Percentiles rank a stretch among this genome's conserved stretches.
These are phyloP conservation scores for Tylopilus rubrobrunneus DNA, from an alignment of 768 basidiomycete genomes.

Conservation along the genomic window DNA sequence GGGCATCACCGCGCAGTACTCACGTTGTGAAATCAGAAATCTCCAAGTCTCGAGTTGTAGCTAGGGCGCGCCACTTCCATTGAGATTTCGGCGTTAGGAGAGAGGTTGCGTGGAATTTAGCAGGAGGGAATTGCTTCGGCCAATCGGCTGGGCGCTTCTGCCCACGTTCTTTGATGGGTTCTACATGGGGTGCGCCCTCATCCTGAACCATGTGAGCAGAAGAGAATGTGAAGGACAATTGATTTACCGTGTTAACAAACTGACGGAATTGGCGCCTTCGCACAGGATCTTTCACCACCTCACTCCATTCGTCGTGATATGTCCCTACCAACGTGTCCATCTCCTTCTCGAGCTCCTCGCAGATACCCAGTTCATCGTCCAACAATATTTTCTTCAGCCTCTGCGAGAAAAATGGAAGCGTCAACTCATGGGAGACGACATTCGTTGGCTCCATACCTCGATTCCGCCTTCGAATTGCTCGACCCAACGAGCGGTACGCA, in stretches of 20 bases:
- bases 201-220: neutral
- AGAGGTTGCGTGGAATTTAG: conserved; percentile 39
- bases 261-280: conserved; percentile 52
- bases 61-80: conserved; percentile 58
- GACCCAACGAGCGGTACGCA: conserved; percentile 72
- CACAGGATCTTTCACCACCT: conserved; percentile 52
- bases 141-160: conserved; percentile 66
- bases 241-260: conserved; percentile 57
- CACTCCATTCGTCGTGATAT: conserved; percentile 68
- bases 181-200: conserved; percentile 23
- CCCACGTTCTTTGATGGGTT: conserved; percentile 56
- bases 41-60: conserved; percentile 44
- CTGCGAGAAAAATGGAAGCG: conserved; percentile 19
- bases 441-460: too few relatives aligned
- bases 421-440: too few relatives aligned
- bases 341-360: conserved; percentile 58
- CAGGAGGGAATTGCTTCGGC: conserved; percentile 51
- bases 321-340: conserved; percentile 65
- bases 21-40: conserved; percentile 48
- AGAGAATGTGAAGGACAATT: neutral
- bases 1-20: conserved; percentile 14
- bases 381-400: conserved; percentile 62
- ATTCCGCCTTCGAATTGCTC: conserved; percentile 68
- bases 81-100: conserved; percentile 42
- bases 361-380: conserved; percentile 71